These are phyloP conservation scores for Nemania sp. DNA, from an alignment of 2,329 filamentous ascomycete genomes.

Conservation along the genomic window DNA sequence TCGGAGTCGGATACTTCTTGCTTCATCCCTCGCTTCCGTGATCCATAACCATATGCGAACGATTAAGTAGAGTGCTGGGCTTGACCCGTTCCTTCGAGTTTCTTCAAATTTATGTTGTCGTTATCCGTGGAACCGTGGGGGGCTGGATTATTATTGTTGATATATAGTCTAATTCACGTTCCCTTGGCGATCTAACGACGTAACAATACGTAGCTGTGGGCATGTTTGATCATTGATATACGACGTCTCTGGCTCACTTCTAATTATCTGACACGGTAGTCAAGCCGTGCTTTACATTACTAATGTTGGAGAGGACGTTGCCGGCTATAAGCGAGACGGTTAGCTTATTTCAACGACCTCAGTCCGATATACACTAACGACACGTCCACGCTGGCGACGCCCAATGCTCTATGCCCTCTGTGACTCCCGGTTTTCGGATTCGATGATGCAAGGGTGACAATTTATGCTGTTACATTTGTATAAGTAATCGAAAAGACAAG, in stretches of 20 bases:
- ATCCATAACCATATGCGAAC: not conserved
- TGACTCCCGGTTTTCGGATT: not conserved
- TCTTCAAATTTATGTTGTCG: no score
- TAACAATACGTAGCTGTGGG: not conserved
- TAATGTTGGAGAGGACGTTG: not conserved
- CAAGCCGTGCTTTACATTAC: not conserved
- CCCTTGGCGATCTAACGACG: no score
- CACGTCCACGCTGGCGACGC: not conserved
- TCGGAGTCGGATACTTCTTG: constrained; percentile 15
- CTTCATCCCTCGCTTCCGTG: not conserved
- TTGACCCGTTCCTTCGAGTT: not conserved
- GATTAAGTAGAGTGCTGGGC: not conserved
- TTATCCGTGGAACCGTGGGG: no score
- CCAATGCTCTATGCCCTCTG: not conserved
- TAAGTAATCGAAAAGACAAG: not conserved
- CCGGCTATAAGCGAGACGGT: not conserved
- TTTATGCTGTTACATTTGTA: not conserved
- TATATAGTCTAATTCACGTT: no score
- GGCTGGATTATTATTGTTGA: no score
- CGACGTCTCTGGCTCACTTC: not conserved
- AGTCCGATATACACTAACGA: not conserved
- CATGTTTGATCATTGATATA: not conserved
- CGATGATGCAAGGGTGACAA: not conserved
- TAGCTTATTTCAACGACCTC: not conserved
- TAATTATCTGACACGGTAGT: not conserved